phyloP scores from a whole-genome alignment of 2,329 filamentous ascomycete species.

The Hypoxylon sp. region DNA sequence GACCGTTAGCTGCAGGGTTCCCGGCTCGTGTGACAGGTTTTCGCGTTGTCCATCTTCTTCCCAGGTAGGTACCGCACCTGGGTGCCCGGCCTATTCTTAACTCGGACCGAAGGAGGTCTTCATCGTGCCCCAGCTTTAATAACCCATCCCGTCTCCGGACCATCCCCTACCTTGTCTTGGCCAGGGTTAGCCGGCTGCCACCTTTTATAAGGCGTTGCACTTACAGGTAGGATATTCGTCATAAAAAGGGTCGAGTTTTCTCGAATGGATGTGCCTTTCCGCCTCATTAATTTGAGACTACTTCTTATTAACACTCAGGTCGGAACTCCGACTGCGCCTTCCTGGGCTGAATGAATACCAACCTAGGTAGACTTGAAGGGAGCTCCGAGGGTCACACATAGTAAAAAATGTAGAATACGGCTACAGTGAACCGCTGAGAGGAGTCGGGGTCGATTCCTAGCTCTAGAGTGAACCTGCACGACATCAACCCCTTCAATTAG shows the following conservation, averaged over 20 bases:
- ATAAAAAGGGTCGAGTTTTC: constrained; percentile 21
- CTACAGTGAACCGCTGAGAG: constrained; percentile 13
- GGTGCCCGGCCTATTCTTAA: constrained; percentile 8
- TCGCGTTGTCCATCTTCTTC: constrained; percentile 18
- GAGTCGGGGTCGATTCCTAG: constrained; percentile 19
- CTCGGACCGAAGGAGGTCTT: constrained; percentile 24
- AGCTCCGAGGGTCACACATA: constrained; percentile 34
- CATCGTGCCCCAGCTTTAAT: constrained; percentile 12
- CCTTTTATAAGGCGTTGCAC: constrained; percentile 14
- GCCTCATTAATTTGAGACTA: constrained; percentile 40
- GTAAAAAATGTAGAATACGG: constrained; percentile 11
- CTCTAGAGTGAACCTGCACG: constrained; percentile 23
- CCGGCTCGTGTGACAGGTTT: constrained; percentile 37
- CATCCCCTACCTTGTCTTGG: constrained; percentile 25
- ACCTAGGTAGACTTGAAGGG: constrained; percentile 19
- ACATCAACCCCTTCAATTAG: constrained; percentile 24
- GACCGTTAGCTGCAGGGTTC: constrained; percentile 44
- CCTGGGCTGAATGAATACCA: too few species aligned
- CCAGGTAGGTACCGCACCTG: constrained; percentile 5
- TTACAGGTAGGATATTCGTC: constrained; percentile 14
- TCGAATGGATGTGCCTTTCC: constrained; percentile 37
- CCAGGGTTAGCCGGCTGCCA: constrained; percentile 9
- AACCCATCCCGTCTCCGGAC: constrained; percentile 8
- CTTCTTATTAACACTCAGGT: constrained; percentile 25
- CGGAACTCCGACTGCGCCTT: constrained; percentile 37